Percentiles rank a stretch among this genome's conserved stretches.
These are phyloP conservation scores for Setaria viridis DNA, from an alignment of 202 grass and related monocot genomes.

Conservation along the genomic window DNA sequence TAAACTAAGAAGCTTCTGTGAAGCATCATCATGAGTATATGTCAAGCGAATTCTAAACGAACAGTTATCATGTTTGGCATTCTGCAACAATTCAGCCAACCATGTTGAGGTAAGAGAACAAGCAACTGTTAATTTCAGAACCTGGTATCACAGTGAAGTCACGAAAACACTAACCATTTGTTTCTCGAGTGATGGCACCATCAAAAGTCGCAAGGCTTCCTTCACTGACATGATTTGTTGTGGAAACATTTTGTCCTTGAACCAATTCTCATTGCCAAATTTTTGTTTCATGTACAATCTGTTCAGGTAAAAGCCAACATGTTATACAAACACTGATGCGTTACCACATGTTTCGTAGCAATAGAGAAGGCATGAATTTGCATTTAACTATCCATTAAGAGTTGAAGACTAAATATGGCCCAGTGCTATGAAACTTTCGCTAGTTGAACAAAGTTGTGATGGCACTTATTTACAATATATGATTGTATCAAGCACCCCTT, in stretches of 20 bases:
- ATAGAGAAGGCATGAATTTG: not conserved
- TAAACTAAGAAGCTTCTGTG: constrained; percentile 58
- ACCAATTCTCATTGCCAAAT: constrained; percentile 81
- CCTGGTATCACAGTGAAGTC: constrained; percentile 6
- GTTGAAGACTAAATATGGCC: not conserved
- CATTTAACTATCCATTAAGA: constrained; percentile 23
- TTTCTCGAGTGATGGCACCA: constrained; percentile 69
- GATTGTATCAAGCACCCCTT: not conserved
- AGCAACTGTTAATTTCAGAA: constrained; percentile 12
- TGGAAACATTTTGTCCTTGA: constrained; percentile 53
- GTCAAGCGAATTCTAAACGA: constrained; percentile 82
- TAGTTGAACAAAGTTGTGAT: constrained; percentile 16
- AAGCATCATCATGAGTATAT: constrained; percentile 78
- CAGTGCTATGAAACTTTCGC: constrained; percentile 9
- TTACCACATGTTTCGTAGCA: not conserved
- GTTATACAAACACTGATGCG: constrained; percentile 19
- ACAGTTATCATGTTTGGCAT: constrained; percentile 63
- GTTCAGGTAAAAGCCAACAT: constrained; percentile 35
- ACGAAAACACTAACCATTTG: constrained; percentile 63
- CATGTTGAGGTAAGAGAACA: not conserved
- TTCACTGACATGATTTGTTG: constrained; percentile 71
- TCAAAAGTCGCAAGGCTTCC: constrained; percentile 75
- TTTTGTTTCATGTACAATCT: constrained; percentile 87
- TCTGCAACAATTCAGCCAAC: constrained; percentile 51
- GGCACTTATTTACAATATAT: not conserved